Conservation (phyloP, 148 eudicot genomes). For the Cornus controversa region DNA sequence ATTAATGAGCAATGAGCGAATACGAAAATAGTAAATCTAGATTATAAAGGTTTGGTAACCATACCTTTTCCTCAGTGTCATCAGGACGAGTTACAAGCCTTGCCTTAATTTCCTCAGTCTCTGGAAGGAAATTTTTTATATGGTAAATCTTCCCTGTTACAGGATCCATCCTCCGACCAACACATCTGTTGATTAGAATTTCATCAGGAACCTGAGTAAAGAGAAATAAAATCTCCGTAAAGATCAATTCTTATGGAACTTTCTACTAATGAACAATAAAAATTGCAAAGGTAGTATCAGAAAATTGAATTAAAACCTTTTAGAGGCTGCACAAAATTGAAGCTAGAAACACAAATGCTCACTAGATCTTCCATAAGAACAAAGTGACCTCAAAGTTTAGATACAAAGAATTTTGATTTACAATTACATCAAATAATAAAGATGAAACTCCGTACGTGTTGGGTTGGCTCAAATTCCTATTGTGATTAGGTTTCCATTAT, state of each 20-base stretch:
- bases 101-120: slow-evolving; percentile 70
- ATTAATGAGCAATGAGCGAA: background rate
- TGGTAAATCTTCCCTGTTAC: slow-evolving; percentile 90
- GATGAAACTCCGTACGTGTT: background rate
- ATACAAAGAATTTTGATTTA: background rate
- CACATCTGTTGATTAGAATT: slow-evolving; percentile 84
- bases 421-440: background rate
- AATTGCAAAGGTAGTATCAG: background rate
- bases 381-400: background rate
- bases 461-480: too few relatives aligned
- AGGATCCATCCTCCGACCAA: slow-evolving; percentile 94
- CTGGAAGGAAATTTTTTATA: slow-evolving; percentile 71
- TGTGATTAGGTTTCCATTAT: too few relatives aligned
- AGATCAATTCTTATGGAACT: background rate
- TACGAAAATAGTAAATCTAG: background rate
- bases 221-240: slow-evolving; percentile 19
- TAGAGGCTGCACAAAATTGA: background rate
- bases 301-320: background rate
- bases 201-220: slow-evolving; percentile 89
- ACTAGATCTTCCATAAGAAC: background rate
- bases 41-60: background rate
- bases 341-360: background rate
- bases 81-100: slow-evolving; percentile 89
- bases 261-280: background rate
- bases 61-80: slow-evolving; percentile 88